phyloP scores from a whole-genome alignment of 2,329 filamentous ascomycete species.

The Coleophoma cylindrospora region DNA sequence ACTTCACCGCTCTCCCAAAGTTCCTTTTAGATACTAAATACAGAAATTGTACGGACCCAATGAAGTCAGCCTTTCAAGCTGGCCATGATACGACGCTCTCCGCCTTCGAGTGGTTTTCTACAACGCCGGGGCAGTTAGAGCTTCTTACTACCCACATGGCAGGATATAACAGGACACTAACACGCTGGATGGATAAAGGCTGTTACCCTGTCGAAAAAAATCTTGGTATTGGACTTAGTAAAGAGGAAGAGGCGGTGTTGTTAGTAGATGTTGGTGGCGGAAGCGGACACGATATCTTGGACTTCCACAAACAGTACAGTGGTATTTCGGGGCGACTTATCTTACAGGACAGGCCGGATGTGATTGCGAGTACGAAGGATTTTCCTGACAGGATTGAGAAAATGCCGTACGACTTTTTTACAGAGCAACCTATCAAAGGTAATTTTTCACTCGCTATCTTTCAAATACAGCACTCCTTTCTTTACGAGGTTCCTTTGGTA shows the following conservation, averaged over 20 bases:
- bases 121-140: no score
- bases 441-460: not conserved
- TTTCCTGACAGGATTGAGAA: slow-evolving; percentile 14
- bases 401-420: slow-evolving; percentile 27
- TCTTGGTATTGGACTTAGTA: not conserved
- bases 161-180: not conserved
- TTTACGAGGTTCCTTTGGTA: no score
- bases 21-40: no score
- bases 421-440: slow-evolving; percentile 21
- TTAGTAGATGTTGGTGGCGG: slow-evolving; percentile 4
- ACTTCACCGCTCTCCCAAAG: no score
- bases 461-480: not conserved
- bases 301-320: not conserved
- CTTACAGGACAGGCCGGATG: slow-evolving; percentile 1
- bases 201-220: not conserved
- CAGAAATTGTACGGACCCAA: no score
- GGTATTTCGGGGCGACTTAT: not conserved
- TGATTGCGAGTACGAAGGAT: not conserved
- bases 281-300: slow-evolving; percentile 3
- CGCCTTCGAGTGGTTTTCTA: no score
- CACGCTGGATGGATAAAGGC: not conserved
- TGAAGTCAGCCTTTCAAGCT: no score
- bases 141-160: not conserved
- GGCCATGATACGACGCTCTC: no score
- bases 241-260: not conserved